Evolutionary conservation across 768 basidiomycete genomes (phyloP).

Genomic region (Mycena galericulata): DNA sequence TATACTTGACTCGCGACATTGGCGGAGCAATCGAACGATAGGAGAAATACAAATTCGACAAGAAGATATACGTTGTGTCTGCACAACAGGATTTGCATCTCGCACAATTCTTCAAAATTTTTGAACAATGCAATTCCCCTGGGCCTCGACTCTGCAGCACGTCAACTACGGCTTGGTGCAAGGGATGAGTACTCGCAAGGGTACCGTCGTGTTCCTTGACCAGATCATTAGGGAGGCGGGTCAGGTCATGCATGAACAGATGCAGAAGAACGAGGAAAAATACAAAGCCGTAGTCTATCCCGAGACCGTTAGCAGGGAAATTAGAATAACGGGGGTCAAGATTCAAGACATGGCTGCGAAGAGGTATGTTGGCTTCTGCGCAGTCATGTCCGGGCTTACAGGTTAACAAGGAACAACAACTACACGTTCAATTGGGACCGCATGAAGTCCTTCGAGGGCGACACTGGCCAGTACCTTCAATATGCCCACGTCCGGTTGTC

Average conservation of each 20-base stretch:
- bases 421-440: conserved; percentile 96
- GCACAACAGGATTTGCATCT: conserved; percentile 90
- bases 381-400: conserved; percentile 4
- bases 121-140: conserved; percentile 92
- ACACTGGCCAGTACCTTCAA: conserved; percentile 96
- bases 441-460: conserved; percentile 96
- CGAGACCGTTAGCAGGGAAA: conserved; percentile 78
- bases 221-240: conserved; percentile 92
- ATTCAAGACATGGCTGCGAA: conserved; percentile 98
- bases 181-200: conserved; percentile 95
- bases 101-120: conserved; percentile 93
- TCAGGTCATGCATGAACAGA: conserved; percentile 95
- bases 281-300: conserved; percentile 91
- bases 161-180: conserved; percentile 93
- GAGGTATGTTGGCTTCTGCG: conserved; percentile 61
- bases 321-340: conserved; percentile 96
- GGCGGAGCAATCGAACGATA: conserved; percentile 93
- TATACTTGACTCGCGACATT: conserved; percentile 96
- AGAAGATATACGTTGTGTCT: conserved; percentile 94
- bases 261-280: conserved; percentile 95
- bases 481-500: conserved; percentile 95
- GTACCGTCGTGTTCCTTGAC: conserved; percentile 95
- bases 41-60: conserved; percentile 87
- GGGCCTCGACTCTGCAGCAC: conserved; percentile 87
- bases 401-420: conserved; percentile 82